phyloP scores from a whole-genome alignment of 2,329 filamentous ascomycete species.

The Rhynchosporium secalis region DNA sequence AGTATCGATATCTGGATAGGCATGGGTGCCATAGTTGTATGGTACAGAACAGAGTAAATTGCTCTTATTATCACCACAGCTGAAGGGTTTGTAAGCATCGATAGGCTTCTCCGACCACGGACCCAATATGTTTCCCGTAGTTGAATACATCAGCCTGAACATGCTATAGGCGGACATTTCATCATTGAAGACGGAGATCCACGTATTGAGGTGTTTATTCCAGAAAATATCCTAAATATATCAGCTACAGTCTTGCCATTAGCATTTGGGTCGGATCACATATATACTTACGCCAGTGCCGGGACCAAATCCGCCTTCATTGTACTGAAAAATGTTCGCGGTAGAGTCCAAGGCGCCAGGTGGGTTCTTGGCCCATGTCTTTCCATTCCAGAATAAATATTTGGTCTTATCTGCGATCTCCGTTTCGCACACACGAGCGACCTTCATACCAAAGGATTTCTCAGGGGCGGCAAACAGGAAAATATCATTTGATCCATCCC shows the following conservation, averaged over 20 bases:
- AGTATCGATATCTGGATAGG: conserved; percentile 10
- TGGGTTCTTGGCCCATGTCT: conserved; percentile 3
- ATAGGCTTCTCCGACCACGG: conserved; percentile 8
- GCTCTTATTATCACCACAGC: conserved; percentile 4
- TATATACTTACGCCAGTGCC: conserved; percentile 4
- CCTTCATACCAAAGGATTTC: conserved; percentile 4
- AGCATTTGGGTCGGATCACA: neutral
- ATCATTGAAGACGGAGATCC: conserved; percentile 13
- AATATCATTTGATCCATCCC: conserved; percentile 13
- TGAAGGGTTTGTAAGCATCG: conserved; percentile 2
- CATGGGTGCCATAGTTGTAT: conserved; percentile 13
- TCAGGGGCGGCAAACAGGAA: conserved; percentile 12
- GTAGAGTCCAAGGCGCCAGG: neutral
- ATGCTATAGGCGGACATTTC: neutral
- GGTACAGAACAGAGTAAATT: neutral
- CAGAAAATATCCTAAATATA: conserved; percentile 3
- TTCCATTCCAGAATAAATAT: conserved; percentile 14
- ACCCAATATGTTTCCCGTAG: conserved; percentile 3
- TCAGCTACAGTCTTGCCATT: neutral
- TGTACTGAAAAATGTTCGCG: conserved; percentile 12
- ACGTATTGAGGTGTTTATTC: conserved; percentile 1
- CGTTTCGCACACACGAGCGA: conserved; percentile 11
- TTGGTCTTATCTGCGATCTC: conserved; percentile 11
- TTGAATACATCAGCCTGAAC: conserved; percentile 11
- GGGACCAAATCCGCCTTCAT: neutral